Conservation (phyloP, 176 grass and related monocot species). For the Themeda triandra region DNA sequence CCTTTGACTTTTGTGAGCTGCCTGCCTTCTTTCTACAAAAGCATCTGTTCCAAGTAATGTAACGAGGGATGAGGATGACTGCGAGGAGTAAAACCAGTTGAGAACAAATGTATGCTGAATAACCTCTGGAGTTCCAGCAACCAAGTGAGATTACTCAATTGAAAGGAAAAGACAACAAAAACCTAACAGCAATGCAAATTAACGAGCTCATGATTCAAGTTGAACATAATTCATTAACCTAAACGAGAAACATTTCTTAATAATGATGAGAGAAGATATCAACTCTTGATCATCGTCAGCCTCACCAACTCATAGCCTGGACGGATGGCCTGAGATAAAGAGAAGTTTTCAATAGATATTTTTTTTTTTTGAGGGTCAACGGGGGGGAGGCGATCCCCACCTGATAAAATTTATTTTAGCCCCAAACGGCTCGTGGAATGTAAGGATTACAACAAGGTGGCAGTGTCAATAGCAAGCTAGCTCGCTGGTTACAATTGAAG, state of each 20-base stretch:
- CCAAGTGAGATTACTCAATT: not conserved
- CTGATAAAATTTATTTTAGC: no score
- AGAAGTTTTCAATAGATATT: slow-evolving; percentile 16
- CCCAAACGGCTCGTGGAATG: no score
- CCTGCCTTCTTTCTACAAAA: slow-evolving; percentile 69
- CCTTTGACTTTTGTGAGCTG: slow-evolving; percentile 74
- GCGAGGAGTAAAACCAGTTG: slow-evolving; percentile 41
- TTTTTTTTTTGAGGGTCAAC: no score
- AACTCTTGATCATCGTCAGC: slow-evolving; percentile 67
- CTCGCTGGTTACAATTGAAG: no score
- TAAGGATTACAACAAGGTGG: no score
- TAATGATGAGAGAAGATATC: slow-evolving; percentile 34
- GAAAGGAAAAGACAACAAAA: slow-evolving; percentile 9
- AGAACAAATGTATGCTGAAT: not conserved
- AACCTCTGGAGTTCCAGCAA: not conserved
- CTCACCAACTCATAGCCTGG: slow-evolving; percentile 72
- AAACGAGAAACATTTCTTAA: not conserved
- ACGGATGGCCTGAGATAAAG: slow-evolving; percentile 49
- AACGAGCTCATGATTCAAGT: slow-evolving; percentile 4
- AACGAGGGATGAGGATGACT: slow-evolving; percentile 56
- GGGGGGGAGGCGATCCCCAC: no score
- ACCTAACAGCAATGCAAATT: not conserved
- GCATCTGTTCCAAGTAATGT: slow-evolving; percentile 70
- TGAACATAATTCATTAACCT: slow-evolving; percentile 10
- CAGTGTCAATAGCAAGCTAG: no score